Conservation (phyloP, 106 monocot species). For the Vanilla planifolia region DNA sequence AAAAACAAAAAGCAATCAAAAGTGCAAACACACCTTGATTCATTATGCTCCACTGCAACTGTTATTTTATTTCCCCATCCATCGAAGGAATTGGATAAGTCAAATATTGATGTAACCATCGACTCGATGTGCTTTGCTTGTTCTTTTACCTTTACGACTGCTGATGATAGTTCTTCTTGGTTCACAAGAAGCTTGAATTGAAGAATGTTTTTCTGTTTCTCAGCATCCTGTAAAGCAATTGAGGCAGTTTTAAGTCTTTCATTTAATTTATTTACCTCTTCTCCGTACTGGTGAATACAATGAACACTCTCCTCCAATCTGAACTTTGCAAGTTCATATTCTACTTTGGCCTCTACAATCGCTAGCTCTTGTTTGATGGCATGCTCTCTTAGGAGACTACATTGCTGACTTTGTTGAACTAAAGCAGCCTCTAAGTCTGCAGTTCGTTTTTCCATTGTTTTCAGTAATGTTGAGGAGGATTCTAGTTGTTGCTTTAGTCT, state of each 20-base stretch:
- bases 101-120: conserved; percentile 23
- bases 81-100: conserved; percentile 27
- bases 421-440: conserved; percentile 22
- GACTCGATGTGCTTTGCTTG: conserved; percentile 26
- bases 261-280: conserved; percentile 22
- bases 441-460: conserved; percentile 32
- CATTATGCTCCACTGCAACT: conserved; percentile 32
- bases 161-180: conserved; percentile 20
- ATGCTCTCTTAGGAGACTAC: conserved; percentile 25
- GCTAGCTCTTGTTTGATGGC: conserved; percentile 24
- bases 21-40: conserved; percentile 59
- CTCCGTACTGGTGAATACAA: conserved; percentile 24
- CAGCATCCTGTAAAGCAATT: conserved; percentile 26
- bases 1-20: neutral
- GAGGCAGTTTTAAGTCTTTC: conserved; percentile 25
- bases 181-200: conserved; percentile 37
- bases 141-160: conserved; percentile 15
- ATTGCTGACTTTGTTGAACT: conserved; percentile 25
- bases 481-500: conserved; percentile 29
- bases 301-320: conserved; percentile 37
- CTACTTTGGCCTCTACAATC: conserved; percentile 26
- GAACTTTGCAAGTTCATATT: conserved; percentile 19
- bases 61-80: conserved; percentile 24
- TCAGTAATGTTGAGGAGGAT: conserved; percentile 15
- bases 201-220: conserved; percentile 37